A percentile compares a stretch with the other conserved stretches of the same genome.
phyloP scores from a whole-genome alignment of 257 asterid species.

The Linderniella brevidens region DNA sequence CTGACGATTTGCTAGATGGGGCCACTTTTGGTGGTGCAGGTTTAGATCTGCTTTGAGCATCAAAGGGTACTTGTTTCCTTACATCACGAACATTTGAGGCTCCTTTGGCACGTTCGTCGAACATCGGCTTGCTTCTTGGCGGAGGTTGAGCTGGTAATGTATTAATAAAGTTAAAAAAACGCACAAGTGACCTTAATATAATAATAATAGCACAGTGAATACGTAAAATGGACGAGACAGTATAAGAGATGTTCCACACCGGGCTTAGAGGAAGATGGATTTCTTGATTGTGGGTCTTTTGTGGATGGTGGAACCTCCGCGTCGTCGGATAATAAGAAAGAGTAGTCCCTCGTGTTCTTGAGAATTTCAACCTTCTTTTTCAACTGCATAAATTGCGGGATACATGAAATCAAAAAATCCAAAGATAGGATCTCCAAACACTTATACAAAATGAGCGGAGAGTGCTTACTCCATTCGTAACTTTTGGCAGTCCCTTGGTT shows the following conservation, averaged over 20 bases:
- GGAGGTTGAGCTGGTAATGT: constrained; percentile 29
- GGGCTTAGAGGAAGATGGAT: constrained; percentile 33
- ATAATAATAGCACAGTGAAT: constrained; percentile 14
- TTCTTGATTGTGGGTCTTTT: constrained; percentile 33
- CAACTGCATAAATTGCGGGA: constrained; percentile 29
- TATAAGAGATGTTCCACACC: constrained; percentile 42
- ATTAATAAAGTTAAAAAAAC: constrained; percentile 72
- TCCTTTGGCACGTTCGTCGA: constrained; percentile 26
- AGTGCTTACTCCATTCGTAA: constrained; percentile 38
- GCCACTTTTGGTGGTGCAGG: constrained; percentile 19
- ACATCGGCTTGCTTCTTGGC: constrained; percentile 24
- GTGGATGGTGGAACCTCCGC: constrained; percentile 46
- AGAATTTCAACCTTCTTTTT: constrained; percentile 52
- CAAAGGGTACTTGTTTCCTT: constrained; percentile 17
- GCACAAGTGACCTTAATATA: constrained; percentile 46
- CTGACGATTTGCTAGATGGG: constrained; percentile 11
- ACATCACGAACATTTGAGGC: constrained; percentile 23
- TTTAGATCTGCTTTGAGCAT: constrained; percentile 27
- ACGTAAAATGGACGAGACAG: too few relatives aligned
- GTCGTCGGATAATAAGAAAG: constrained; percentile 74
- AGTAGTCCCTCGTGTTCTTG: constrained; percentile 75
- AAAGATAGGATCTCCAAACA: background rate
- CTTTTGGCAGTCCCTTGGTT: constrained; percentile 22
- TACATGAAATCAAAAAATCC: constrained; percentile 1
- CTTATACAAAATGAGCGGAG: background rate